Evolutionary conservation across 2,329 filamentous ascomycete genomes (phyloP).

Genomic region (Rachicladosporium sp.): DNA sequence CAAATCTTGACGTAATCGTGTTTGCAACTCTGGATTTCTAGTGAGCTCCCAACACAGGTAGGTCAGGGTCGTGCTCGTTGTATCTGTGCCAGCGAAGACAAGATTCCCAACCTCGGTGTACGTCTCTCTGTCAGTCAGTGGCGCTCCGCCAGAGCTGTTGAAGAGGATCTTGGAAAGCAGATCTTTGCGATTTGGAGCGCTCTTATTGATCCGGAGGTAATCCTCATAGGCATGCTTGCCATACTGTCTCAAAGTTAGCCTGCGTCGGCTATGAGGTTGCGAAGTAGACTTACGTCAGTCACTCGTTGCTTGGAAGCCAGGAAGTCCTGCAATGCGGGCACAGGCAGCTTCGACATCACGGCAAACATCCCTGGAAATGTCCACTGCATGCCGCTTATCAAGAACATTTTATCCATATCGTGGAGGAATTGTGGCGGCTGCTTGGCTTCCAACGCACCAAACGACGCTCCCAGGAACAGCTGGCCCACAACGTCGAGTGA

Average conservation of each 20-base stretch:
- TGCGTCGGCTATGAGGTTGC: too few relatives aligned
- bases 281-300: too few relatives aligned
- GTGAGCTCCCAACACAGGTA: constrained; percentile 20
- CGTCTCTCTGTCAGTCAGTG: constrained; percentile 16
- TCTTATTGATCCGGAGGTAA: constrained; percentile 1
- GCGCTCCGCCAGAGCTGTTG: constrained; percentile 12
- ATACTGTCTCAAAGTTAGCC: too few relatives aligned
- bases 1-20: constrained; percentile 14
- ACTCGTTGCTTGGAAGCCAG: constrained; percentile 13
- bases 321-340: constrained; percentile 15
- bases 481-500: too few relatives aligned
- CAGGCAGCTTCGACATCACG: constrained; percentile 14
- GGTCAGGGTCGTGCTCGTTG: constrained; percentile 20
- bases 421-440: too few relatives aligned
- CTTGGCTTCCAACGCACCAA: too few relatives aligned
- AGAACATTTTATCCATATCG: too few relatives aligned
- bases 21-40: constrained; percentile 12
- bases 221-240: too few relatives aligned
- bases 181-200: constrained; percentile 17
- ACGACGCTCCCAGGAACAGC: too few relatives aligned
- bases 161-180: constrained; percentile 14
- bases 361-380: constrained; percentile 13
- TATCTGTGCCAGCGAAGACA: constrained; percentile 22
- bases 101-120: constrained; percentile 16
- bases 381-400: too few relatives aligned